Conservation (phyloP, 169 alveolate species). For the Amoebophrya sp. region DNA sequence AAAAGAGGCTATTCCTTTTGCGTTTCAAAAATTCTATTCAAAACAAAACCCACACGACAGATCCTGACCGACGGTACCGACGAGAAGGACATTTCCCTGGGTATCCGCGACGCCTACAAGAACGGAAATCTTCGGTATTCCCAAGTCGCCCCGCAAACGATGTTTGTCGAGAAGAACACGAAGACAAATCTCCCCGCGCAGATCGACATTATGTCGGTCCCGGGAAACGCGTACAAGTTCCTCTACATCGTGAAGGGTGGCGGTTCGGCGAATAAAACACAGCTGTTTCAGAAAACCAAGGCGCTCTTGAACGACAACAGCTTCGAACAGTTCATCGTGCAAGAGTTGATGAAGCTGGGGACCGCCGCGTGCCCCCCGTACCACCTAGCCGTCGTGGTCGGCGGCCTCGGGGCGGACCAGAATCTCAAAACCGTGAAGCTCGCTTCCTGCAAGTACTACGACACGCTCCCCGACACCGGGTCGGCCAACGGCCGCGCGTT, state of each 20-base stretch:
- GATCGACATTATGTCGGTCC: conserved; percentile 53
- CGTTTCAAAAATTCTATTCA: conserved; percentile 7
- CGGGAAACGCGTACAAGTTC: conserved; percentile 50
- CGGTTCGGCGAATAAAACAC: conserved; percentile 77
- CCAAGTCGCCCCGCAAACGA: conserved; percentile 69
- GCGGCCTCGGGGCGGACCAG: conserved; percentile 79
- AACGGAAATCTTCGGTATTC: conserved; percentile 66
- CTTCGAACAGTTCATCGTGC: conserved; percentile 46
- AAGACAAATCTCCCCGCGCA: conserved; percentile 76
- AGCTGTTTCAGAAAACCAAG: conserved; percentile 71
- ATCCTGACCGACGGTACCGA: conserved; percentile 52
- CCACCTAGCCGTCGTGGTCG: conserved; percentile 75
- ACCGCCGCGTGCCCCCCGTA: conserved; percentile 86
- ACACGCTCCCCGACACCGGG: conserved; percentile 58
- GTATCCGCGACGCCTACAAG: conserved; percentile 70
- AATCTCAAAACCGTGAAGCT: conserved; percentile 74
- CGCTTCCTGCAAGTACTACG: conserved; percentile 69
- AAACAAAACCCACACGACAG: conserved; percentile 29
- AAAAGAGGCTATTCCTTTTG: neutral
- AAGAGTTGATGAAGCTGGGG: conserved; percentile 65
- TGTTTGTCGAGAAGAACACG: conserved; percentile 77
- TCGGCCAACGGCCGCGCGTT: conserved; percentile 62
- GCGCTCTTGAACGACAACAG: conserved; percentile 59
- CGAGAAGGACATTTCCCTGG: conserved; percentile 62
- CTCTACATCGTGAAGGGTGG: conserved; percentile 78